A percentile compares a stretch with the other conserved stretches of the same genome.
phyloP scores from a whole-genome alignment of 2,329 filamentous ascomycete species.

The Whalleya microplaca region DNA sequence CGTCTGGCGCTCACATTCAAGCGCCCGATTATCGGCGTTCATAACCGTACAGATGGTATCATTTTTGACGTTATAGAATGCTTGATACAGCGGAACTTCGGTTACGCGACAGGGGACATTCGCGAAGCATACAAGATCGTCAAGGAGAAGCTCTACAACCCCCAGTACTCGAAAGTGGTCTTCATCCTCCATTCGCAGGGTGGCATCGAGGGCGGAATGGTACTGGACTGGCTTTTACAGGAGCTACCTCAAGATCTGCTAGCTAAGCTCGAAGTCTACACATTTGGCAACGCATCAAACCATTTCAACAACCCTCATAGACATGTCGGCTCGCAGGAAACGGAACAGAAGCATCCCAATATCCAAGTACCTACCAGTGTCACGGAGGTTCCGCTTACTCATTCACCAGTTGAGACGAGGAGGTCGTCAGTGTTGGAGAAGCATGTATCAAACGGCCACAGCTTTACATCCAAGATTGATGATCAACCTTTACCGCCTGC shows the following conservation, averaged over 20 bases:
- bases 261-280: conserved; percentile 74
- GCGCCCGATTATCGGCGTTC: conserved; percentile 71
- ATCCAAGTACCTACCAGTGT: conserved; percentile 40
- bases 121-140: conserved; percentile 64
- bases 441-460: conserved; percentile 18
- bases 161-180: conserved; percentile 67
- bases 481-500: conserved; percentile 40
- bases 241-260: conserved; percentile 70
- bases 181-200: conserved; percentile 80
- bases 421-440: conserved; percentile 17
- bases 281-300: conserved; percentile 78
- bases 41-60: conserved; percentile 75
- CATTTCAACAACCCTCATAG: conserved; percentile 79
- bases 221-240: conserved; percentile 76
- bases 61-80: conserved; percentile 79
- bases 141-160: conserved; percentile 66
- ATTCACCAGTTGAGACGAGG: conserved; percentile 36
- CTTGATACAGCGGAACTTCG: conserved; percentile 74
- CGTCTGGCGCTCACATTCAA: conserved; percentile 73
- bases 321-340: conserved; percentile 49
- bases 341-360: conserved; percentile 42
- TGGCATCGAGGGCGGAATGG: conserved; percentile 72
- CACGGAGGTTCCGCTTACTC: conserved; percentile 39
- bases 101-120: conserved; percentile 71
- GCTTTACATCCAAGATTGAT: conserved; percentile 6